Conservation (phyloP, 2,329 filamentous ascomycete species). For the Neopestalotiopsis sp. region DNA sequence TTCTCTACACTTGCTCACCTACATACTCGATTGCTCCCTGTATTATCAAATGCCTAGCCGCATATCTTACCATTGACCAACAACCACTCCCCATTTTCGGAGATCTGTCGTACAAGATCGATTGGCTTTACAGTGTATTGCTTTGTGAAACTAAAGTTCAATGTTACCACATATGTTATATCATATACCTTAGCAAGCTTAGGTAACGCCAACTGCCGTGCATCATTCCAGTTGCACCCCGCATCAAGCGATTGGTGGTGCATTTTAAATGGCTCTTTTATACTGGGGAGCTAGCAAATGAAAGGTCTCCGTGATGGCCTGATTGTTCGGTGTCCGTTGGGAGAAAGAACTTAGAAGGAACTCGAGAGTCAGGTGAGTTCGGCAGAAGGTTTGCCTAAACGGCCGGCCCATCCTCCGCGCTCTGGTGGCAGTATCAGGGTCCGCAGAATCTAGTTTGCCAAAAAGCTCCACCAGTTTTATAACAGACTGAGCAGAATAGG, state of each 20-base stretch:
- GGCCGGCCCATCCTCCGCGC: not conserved
- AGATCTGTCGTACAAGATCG: not conserved
- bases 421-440: not conserved
- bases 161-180: too few relatives aligned
- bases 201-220: too few relatives aligned
- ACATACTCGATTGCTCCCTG: not conserved
- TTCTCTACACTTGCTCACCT: too few relatives aligned
- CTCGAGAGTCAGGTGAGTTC: too few relatives aligned
- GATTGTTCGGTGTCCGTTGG: not conserved
- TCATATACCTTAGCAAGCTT: too few relatives aligned
- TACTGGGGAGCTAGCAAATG: too few relatives aligned
- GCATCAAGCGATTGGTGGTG: too few relatives aligned
- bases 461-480: not conserved
- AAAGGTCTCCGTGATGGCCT: not conserved
- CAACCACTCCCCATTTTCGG: not conserved
- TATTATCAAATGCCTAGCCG: not conserved
- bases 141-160: not conserved
- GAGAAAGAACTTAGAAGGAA: not conserved
- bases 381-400: not conserved
- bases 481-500: too few relatives aligned
- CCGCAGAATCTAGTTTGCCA: not conserved
- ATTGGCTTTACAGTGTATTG: not conserved
- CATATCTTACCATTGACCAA: not conserved
- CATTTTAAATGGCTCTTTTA: too few relatives aligned
- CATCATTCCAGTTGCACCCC: too few relatives aligned